Evolutionary conservation across 768 basidiomycete species (phyloP), one percentile per base, ranked within the genome.

Genomic region (Leucosporidium creatinivorum): DNA sequence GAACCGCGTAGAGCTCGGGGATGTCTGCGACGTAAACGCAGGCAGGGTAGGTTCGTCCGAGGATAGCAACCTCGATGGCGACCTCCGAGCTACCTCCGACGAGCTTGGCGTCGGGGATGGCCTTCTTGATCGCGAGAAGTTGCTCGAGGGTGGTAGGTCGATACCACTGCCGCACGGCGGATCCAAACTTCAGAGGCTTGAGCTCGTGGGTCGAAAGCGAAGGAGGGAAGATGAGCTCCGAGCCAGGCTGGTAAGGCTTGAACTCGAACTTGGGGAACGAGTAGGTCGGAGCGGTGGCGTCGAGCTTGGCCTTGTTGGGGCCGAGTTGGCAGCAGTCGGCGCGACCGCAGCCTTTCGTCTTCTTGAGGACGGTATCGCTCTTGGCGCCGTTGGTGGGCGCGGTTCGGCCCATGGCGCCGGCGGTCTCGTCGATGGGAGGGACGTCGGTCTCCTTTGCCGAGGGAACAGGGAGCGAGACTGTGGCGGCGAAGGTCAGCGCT

Each of bases 181-280:
- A 64, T 10, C 66, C 68, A 30, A 58, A 75, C 33, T 54, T 65
- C 51, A 67, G 69, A 15, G 66, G 66, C 50, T 54, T 39, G 58
- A 30, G 63, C 36, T 31, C 21, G 52, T 69, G 69, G 44, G 68
- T 70, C 47, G 39, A 33, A n/a, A 75, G 61, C n/a, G 58, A 62
- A 1, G 75, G 67, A 6, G 75, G 75, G 55, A 60, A 72, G 64
- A 76, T 71, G 52, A 73, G 73, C 57, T 76, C 75, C 2, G 75
- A 72, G 6, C 62, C 55, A 6, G 75, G 70, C 25, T 33, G 52
- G 63, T 76, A 76, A 7, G 75, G 68, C 58, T 75, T 76, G 73
- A 74, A 73, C 21, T 54, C 58, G 75, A 76, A 76, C 6, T 55
- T 55, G 0, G 73, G 74, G 62, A 74, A 73, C 15, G 65, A 58